Evolutionary conservation across 176 grass and related monocot genomes (phyloP).

Genomic region (Typha latifolia): DNA sequence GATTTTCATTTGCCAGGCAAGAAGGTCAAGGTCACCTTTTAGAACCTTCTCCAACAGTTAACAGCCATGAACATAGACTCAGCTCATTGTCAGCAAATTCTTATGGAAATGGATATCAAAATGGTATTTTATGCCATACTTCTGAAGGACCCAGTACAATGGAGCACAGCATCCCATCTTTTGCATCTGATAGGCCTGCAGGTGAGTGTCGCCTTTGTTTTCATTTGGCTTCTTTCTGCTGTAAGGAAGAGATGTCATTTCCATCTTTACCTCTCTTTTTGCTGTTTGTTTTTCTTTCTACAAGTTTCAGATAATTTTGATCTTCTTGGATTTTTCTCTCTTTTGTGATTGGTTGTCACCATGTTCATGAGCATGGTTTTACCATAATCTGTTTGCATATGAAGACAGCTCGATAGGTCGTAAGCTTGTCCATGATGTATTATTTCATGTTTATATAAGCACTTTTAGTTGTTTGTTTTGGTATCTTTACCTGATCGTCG

Average conservation of each 20-base stretch:
- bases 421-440: too few species aligned
- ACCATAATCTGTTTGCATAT: too few species aligned
- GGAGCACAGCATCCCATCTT: constrained; percentile 16
- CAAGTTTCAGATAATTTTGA: too few species aligned
- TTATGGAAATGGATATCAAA: constrained; percentile 36
- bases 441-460: too few species aligned
- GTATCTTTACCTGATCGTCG: too few species aligned
- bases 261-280: not conserved
- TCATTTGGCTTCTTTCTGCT: not conserved
- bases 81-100: constrained; percentile 36
- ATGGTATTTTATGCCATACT: constrained; percentile 33
- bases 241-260: not conserved
- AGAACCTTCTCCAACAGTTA: constrained; percentile 45
- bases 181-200: constrained; percentile 31
- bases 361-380: too few species aligned
- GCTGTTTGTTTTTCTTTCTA: not conserved
- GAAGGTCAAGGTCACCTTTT: constrained; percentile 45
- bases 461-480: too few species aligned
- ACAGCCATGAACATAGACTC: constrained; percentile 36
- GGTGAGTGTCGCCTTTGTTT: constrained; percentile 28
- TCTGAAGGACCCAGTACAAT: constrained; percentile 27
- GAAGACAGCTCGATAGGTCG: too few species aligned
- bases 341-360: too few species aligned
- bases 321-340: too few species aligned
- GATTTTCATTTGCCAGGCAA: constrained; percentile 96